Percentiles rank a stretch among this genome's conserved stretches.
These are phyloP conservation scores for Grifola frondosa DNA, from an alignment of 1,284 basidiomycete genomes.

Conservation along the genomic window DNA sequence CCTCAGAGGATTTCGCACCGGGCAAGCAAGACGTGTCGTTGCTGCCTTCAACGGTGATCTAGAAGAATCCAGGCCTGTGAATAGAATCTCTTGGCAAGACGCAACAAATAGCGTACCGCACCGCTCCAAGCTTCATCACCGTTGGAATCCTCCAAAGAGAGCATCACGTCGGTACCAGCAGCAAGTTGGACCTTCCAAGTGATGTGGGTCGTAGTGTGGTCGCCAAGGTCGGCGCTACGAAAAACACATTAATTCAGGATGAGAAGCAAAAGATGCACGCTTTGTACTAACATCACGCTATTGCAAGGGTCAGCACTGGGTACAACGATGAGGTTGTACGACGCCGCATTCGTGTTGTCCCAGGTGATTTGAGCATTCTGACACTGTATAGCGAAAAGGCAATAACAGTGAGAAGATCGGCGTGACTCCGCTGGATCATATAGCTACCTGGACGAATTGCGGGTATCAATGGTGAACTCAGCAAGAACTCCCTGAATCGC, in stretches of 20 bases:
- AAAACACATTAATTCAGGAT: not conserved
- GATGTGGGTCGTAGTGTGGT: slow-evolving; percentile 44
- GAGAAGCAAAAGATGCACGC: too few relatives aligned
- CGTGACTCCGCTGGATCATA: not conserved
- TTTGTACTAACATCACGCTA: slow-evolving; percentile 57
- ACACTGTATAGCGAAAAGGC: slow-evolving; percentile 47
- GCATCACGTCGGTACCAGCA: slow-evolving; percentile 47
- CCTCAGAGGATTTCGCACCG: slow-evolving; percentile 15
- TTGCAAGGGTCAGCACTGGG: slow-evolving; percentile 54
- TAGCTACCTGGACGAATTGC: slow-evolving; percentile 53
- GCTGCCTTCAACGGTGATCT: slow-evolving; percentile 57
- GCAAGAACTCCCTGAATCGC: slow-evolving; percentile 53
- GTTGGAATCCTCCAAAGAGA: slow-evolving; percentile 55
- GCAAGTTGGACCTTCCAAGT: slow-evolving; percentile 49
- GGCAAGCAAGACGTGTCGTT: slow-evolving; percentile 50
- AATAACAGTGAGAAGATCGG: slow-evolving; percentile 5
- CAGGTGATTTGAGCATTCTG: slow-evolving; percentile 51
- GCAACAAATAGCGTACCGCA: slow-evolving; percentile 39
- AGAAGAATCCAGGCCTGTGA: too few relatives aligned
- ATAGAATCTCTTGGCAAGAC: too few relatives aligned
- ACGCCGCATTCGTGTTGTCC: slow-evolving; percentile 41
- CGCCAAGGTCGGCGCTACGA: slow-evolving; percentile 55
- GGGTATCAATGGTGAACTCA: slow-evolving; percentile 51
- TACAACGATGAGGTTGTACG: slow-evolving; percentile 63
- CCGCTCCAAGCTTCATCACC: slow-evolving; percentile 66